Evolutionary conservation across 768 basidiomycete species (phyloP), one percentile per base, ranked within the genome.

Genomic region (Rhodosporidiobolus sp.): DNA sequence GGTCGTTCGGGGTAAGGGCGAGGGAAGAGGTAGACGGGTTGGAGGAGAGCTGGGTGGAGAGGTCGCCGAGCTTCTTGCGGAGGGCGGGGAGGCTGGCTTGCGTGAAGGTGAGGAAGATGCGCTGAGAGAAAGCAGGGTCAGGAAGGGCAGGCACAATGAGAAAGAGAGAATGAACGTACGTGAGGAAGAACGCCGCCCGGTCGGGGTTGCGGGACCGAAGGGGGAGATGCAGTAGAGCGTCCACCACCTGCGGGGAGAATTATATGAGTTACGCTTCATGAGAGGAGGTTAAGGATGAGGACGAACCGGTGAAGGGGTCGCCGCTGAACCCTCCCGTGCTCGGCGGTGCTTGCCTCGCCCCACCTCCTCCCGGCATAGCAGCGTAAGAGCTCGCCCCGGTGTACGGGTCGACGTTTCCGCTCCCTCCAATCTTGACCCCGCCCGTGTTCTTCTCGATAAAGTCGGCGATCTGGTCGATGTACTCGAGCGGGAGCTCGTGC

Each of bases 391-490:
- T 73, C 45, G 73, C 75, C 86, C 94, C 95, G 72, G 95, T 98
- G 81, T 86, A 98, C 10, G 95, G 95, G 79, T 98, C 95, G 30
- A 88, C 86, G 50, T 63, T 65, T 10, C 34, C 58, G 9, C 32
- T 83, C n/a, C 84, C 82, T 22, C 83, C 83, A 17, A 97, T 82
- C 64, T 84, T 88, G 30, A 91, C 88, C 1, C 91, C 91, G 7
- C 85, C 83, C 0, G 94, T 90, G 75, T 94, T 96, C 81, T 90
- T 90, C 81, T 96, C 90, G 64, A 99, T 98, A 81, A 97, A 98
- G 65, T 85, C 84, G 38, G 91, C 94, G 22, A 99, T 90, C 81
- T 97, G 86, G 76, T 98, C 94, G 34, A 92, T 82, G 79, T 98
- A 94, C 9, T 84, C 84, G 73, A 87, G 77, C 0, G 96, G 90